Evolutionary conservation across 306 rosid genomes (phyloP).

Genomic region (apple (Malus domestica)): DNA sequence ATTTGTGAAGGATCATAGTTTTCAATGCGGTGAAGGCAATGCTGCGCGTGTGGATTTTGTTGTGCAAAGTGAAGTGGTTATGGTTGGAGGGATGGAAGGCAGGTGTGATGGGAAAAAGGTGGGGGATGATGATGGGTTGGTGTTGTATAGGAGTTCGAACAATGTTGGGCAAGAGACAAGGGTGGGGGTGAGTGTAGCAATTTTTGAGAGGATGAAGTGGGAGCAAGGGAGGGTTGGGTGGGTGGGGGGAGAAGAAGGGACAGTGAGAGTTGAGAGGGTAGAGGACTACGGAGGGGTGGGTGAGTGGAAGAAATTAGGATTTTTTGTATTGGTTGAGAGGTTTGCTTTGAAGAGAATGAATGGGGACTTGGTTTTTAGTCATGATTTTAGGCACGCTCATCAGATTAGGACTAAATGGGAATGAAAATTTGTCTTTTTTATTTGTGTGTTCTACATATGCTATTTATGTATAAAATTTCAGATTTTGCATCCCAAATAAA

Average conservation of each 20-base stretch:
- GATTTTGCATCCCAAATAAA: neutral
- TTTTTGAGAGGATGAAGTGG: constrained; percentile 69
- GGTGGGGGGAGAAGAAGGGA: constrained; percentile 27
- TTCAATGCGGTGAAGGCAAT: neutral
- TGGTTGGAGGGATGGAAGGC: constrained; percentile 14
- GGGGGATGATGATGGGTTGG: constrained; percentile 30
- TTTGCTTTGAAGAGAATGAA: constrained; percentile 41
- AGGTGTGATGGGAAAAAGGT: constrained; percentile 3
- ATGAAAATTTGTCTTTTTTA: neutral
- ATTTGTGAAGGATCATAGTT: constrained; percentile 1
- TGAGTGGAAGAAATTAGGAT: constrained; percentile 35
- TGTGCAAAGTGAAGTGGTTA: constrained; percentile 16
- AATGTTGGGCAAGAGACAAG: constrained; percentile 37
- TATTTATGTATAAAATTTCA: neutral
- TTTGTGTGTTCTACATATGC: neutral
- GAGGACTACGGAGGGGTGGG: constrained; percentile 44
- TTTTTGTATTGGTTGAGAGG: constrained; percentile 46
- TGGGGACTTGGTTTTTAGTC: constrained; percentile 33
- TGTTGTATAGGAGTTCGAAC: constrained; percentile 39
- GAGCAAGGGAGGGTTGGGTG: constrained; percentile 38
- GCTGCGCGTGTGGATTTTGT: constrained; percentile 16
- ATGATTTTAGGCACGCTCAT: constrained; percentile 46
- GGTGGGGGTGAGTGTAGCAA: constrained; percentile 55
- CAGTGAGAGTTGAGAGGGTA: constrained; percentile 30
- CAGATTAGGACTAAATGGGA: constrained; percentile 50